A percentile compares a stretch with the other conserved stretches of the same genome.
phyloP scores from a whole-genome alignment of 176 grass and related monocot genomes.

The Triticum monococcum region DNA sequence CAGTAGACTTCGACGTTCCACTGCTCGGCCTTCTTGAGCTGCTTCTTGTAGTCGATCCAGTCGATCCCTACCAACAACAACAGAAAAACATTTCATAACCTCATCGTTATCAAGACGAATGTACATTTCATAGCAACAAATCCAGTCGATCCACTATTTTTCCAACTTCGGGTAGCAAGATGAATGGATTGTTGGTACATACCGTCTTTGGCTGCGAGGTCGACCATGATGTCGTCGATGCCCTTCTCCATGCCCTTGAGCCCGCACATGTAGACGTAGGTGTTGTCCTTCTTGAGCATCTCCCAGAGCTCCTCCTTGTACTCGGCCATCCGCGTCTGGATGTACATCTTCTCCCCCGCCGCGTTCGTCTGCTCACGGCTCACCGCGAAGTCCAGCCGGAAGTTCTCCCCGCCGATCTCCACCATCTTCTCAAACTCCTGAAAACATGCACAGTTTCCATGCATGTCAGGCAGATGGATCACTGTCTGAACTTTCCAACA shows the following conservation, averaged over 20 bases:
- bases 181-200: background rate
- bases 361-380: constrained; percentile 91
- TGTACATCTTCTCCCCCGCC: constrained; percentile 96
- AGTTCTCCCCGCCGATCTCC: constrained; percentile 58
- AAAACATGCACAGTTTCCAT: background rate
- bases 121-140: too few species aligned
- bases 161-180: too few species aligned
- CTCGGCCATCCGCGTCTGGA: constrained; percentile 93
- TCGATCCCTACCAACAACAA: constrained; percentile 45
- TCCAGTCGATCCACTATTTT: too few species aligned
- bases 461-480: background rate
- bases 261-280: constrained; percentile 90
- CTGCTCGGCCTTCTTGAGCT: constrained; percentile 80
- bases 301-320: constrained; percentile 86
- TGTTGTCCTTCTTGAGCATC: constrained; percentile 94
- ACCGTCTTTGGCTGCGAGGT: constrained; percentile 71
- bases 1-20: constrained; percentile 98
- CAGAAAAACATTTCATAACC: background rate
- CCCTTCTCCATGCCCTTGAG: constrained; percentile 99
- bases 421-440: constrained; percentile 89
- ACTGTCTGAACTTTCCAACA: background rate
- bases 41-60: constrained; percentile 77
- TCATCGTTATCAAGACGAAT: too few species aligned
- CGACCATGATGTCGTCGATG: constrained; percentile 87
- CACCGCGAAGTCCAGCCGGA: constrained; percentile 84